Conservation (phyloP, 208 protist genomes). For the Leptomonas pyrrhocoris region DNA sequence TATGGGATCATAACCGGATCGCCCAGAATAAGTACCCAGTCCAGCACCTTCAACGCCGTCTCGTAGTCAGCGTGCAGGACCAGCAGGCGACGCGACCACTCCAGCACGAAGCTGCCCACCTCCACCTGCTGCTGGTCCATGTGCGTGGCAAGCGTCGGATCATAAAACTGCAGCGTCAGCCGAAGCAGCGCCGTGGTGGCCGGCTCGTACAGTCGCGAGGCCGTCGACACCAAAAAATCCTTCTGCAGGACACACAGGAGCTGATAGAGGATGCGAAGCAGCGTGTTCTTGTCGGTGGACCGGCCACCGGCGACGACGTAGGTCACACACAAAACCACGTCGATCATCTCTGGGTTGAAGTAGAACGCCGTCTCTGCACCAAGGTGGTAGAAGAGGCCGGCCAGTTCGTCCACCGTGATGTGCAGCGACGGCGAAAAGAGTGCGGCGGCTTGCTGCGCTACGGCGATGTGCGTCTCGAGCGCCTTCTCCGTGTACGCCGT, state of each 20-base stretch:
- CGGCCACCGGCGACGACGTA: slow-evolving; percentile 36
- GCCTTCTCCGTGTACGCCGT: slow-evolving; percentile 29
- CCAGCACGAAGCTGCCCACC: slow-evolving; percentile 50
- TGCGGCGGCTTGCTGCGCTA: slow-evolving; percentile 28
- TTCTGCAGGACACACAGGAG: slow-evolving; percentile 33
- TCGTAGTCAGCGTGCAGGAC: slow-evolving; percentile 43
- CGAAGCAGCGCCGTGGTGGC: slow-evolving; percentile 49
- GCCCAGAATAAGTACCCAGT: slow-evolving; percentile 78
- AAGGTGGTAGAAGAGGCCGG: slow-evolving; percentile 46
- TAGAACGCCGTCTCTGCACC: slow-evolving; percentile 41
- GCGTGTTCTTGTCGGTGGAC: slow-evolving; percentile 14
- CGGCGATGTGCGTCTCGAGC: slow-evolving; percentile 34
- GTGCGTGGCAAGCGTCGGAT: slow-evolving; percentile 79
- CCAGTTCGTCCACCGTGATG: slow-evolving; percentile 22
- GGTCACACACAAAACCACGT: slow-evolving; percentile 46
- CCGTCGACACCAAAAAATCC: slow-evolving; percentile 46
- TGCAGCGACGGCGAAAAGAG: slow-evolving; percentile 28
- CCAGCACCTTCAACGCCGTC: slow-evolving; percentile 57
- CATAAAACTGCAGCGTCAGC: slow-evolving; percentile 93
- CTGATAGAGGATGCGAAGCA: slow-evolving; percentile 27
- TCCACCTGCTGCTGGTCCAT: slow-evolving; percentile 80
- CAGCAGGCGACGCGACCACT: slow-evolving; percentile 69
- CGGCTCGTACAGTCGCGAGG: slow-evolving; percentile 49
- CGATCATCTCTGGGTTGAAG: slow-evolving; percentile 48
- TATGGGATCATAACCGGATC: slow-evolving; percentile 77